These are phyloP conservation scores for Fraxinus anomala DNA, from an alignment of 257 asterid species.

Conservation along the genomic window DNA sequence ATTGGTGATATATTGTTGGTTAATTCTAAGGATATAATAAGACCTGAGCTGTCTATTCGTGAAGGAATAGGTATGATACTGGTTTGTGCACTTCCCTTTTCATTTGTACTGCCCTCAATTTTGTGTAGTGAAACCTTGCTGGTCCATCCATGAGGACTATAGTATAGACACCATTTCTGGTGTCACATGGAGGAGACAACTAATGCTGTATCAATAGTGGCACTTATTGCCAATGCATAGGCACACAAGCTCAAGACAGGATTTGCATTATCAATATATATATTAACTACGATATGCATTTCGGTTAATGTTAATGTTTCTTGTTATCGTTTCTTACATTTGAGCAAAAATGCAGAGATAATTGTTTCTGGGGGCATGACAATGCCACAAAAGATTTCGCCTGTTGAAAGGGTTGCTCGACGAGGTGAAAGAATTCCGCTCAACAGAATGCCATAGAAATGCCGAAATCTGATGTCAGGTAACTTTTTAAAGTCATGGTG, in stretches of 20 bases:
- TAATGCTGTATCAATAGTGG: background rate
- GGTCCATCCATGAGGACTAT: background rate
- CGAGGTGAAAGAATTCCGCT: constrained; percentile 69
- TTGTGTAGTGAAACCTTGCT: background rate
- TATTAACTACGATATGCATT: background rate
- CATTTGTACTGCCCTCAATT: background rate
- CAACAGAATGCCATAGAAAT: constrained; percentile 45
- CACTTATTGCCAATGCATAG: background rate
- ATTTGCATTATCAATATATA: background rate
- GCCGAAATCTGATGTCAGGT: background rate
- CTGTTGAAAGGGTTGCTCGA: constrained; percentile 52
- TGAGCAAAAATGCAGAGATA: constrained; percentile 59
- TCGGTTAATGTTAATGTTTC: background rate
- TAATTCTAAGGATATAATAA: constrained; percentile 67
- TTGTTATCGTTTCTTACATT: constrained; percentile 18
- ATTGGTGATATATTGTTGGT: constrained; percentile 81
- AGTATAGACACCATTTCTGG: background rate
- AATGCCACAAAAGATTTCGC: constrained; percentile 78
- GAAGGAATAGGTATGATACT: constrained; percentile 81
- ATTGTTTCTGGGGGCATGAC: constrained; percentile 96
- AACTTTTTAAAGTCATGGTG: background rate
- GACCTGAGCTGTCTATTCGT: constrained; percentile 83
- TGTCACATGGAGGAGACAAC: background rate
- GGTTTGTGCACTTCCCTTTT: background rate
- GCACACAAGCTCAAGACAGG: background rate